Evolutionary conservation across 148 eudicot genomes (phyloP).

Genomic region (Persicaria tinctoria): DNA sequence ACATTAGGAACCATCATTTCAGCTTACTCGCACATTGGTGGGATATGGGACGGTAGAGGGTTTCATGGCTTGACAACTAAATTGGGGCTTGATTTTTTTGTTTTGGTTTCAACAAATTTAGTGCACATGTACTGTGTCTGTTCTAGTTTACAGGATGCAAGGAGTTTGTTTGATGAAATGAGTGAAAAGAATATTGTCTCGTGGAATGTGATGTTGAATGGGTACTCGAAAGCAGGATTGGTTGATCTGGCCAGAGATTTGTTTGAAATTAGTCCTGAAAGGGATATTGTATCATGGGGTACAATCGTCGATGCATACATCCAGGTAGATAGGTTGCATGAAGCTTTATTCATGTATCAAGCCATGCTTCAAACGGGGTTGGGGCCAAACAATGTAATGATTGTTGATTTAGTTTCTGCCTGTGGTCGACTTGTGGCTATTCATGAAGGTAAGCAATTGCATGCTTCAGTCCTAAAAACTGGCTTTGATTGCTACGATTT

Average conservation of each 20-base stretch:
- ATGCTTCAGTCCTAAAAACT: conserved; percentile 36
- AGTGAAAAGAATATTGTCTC: conserved; percentile 62
- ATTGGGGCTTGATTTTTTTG: conserved; percentile 44
- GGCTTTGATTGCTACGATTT: conserved; percentile 61
- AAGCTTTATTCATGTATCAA: conserved; percentile 55
- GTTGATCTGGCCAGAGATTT: conserved; percentile 49
- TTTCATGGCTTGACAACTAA: conserved; percentile 58
- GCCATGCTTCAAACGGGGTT: conserved; percentile 45
- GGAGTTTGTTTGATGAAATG: conserved; percentile 58
- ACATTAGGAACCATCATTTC: conserved; percentile 71
- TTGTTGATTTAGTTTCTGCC: conserved; percentile 62
- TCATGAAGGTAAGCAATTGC: conserved; percentile 69
- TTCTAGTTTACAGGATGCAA: conserved; percentile 46
- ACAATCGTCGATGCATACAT: conserved; percentile 63
- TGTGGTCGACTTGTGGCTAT: conserved; percentile 51
- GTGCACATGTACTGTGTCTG: conserved; percentile 50
- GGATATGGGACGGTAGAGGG: conserved; percentile 25
- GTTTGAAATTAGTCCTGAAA: conserved; percentile 53
- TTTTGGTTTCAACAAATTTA: conserved; percentile 65
- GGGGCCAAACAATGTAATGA: conserved; percentile 69
- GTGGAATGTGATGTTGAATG: conserved; percentile 90
- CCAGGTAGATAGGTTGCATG: conserved; percentile 39
- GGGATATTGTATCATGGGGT: conserved; percentile 85
- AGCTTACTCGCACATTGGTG: conserved; percentile 42
- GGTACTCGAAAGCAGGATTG: conserved; percentile 54